phyloP scores from a whole-genome alignment of 176 grass and related monocot genomes.

The Oryza meridionalis region DNA sequence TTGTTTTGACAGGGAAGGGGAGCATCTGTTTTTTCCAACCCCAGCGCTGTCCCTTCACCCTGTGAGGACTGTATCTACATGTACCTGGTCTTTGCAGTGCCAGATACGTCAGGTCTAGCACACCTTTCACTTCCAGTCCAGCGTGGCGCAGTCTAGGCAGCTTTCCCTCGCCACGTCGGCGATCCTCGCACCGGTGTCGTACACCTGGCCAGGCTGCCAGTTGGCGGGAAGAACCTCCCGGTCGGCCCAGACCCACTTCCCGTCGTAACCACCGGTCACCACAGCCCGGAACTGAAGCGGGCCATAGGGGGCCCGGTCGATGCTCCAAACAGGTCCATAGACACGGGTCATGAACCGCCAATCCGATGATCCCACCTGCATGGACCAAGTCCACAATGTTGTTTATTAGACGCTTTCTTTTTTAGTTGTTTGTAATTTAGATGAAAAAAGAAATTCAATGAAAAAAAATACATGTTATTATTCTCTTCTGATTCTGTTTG shows the following conservation, averaged over 20 bases:
- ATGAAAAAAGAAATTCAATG: not conserved
- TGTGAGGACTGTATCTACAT: conserved; percentile 1
- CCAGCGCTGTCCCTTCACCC: conserved; percentile 3
- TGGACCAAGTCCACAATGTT: conserved; percentile 24
- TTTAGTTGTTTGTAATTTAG: not conserved
- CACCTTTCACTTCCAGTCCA: conserved; percentile 53
- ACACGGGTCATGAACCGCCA: conserved; percentile 65
- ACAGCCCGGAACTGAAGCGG: conserved; percentile 65
- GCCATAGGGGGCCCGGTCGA: conserved; percentile 42
- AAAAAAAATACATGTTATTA: not conserved
- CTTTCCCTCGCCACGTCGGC: conserved; percentile 58
- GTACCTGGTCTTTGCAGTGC: conserved; percentile 3
- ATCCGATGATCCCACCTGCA: conserved; percentile 59
- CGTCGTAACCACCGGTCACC: conserved; percentile 66
- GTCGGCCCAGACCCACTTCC: conserved; percentile 78
- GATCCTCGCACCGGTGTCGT: conserved; percentile 61
- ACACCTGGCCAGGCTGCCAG: conserved; percentile 54
- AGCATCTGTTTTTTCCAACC: not conserved
- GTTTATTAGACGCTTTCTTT: conserved; percentile 2
- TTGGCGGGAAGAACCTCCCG: conserved; percentile 65
- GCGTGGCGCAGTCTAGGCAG: conserved; percentile 35
- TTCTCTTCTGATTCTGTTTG: conserved; percentile 18
- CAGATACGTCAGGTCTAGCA: not conserved
- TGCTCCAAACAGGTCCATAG: conserved; percentile 66
- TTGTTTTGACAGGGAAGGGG: not conserved